Evolutionary conservation across 2,329 filamentous ascomycete genomes (phyloP), one percentile per base, ranked within the genome.

Genomic region (Colletotrichum gigasporum): DNA sequence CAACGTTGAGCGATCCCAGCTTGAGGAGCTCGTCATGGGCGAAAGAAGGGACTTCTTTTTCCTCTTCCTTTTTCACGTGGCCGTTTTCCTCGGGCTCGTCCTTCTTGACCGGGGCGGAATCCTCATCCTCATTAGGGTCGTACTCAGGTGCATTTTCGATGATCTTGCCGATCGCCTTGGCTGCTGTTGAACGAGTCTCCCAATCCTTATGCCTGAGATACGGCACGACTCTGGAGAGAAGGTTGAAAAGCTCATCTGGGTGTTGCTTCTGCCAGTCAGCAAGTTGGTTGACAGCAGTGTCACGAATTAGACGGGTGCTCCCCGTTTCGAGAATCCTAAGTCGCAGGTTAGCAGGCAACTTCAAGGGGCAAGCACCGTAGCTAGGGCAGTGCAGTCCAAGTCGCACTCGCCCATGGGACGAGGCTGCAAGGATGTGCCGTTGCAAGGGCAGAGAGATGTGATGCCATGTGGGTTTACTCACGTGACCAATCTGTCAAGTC

Each of bases 191-290:
- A 70, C 96, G 86, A 24, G 96, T 99, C 74, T 99, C 96, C 96
- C 96, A 99, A 74, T 94, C 95, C 76, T 95, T 97, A 70, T 96
- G 95, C 63, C 93, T 89, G 28, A 99, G 85, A 77, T 97, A 99
- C 1, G 96, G 95, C n/a, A 99, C 90, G 30, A 99, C 94, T 65
- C 95, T 87, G 28, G 93, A 95, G 11, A 99, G 85, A 6, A 99
- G 86, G 74, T 98, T 97, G 80, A 98, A 98, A 1, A 99, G 84
- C 77, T 99, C 96, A 79, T 99, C 95, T 0, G 96, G 96, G 72
- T 98, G 96, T 77, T 96, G 92, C 76, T 97, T 98, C 79, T 99
- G 96, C 78, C 97, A 96, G 79, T 99, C 96, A 67, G 94, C 96
- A 68, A 99, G 86, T 80, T 99, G 96, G 74, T 96, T 94, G 67